Conservation (phyloP, 169 alveolate species). For the Nephromyces sp. region DNA sequence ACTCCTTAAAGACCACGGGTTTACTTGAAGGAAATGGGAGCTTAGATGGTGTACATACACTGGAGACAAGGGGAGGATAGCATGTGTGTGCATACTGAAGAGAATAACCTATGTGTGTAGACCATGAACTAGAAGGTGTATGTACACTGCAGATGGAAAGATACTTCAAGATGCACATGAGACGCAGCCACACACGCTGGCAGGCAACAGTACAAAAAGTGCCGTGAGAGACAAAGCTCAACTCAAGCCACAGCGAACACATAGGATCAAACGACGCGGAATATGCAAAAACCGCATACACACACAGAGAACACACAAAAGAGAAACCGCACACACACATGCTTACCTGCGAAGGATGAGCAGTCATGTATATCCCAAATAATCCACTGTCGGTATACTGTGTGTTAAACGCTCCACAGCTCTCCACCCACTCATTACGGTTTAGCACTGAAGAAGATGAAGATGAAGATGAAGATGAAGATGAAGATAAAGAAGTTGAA, state of each 20-base stretch:
- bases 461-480: not conserved
- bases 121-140: too few species aligned
- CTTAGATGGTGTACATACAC: too few species aligned
- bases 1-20: too few species aligned
- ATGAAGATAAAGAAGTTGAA: too few species aligned
- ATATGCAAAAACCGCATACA: not conserved
- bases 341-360: conserved; percentile 7
- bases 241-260: not conserved
- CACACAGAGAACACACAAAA: too few species aligned
- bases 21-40: too few species aligned
- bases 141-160: too few species aligned
- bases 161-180: too few species aligned
- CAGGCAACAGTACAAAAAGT: not conserved
- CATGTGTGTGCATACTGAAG: too few species aligned
- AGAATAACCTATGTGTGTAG: too few species aligned
- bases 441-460: conserved; percentile 64
- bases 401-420: conserved; percentile 76
- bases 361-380: conserved; percentile 64
- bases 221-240: not conserved
- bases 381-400: conserved; percentile 76
- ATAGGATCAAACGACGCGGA: not conserved
- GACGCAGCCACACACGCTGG: not conserved
- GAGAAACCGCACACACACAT: too few species aligned
- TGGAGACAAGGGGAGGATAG: too few species aligned
- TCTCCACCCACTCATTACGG: conserved; percentile 68